A percentile compares a stretch with the other conserved stretches of the same genome.
phyloP scores from a whole-genome alignment of 1,139 yeast species.

The Diutina pseudorugosa region DNA sequence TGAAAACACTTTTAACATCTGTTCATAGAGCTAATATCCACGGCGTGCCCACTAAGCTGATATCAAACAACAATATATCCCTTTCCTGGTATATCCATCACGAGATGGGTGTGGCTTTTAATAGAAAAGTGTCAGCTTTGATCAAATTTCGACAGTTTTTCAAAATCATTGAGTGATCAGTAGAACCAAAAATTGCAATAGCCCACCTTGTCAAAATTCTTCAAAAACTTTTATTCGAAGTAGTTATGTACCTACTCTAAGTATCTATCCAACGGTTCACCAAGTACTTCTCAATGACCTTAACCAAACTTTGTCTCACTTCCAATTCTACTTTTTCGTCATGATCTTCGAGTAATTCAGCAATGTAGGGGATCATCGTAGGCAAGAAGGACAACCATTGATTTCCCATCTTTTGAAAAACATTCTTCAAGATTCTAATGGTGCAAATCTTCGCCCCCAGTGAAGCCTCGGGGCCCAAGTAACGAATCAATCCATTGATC shows the following conservation, averaged over 20 bases:
- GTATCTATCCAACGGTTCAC: slow-evolving; percentile 89
- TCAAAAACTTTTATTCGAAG: background rate
- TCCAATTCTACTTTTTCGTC: slow-evolving; percentile 88
- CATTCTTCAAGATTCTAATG: slow-evolving; percentile 60
- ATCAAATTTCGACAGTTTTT: too few relatives aligned
- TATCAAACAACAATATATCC: too few relatives aligned
- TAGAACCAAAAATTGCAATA: too few relatives aligned
- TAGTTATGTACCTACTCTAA: slow-evolving; percentile 16
- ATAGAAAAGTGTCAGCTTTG: too few relatives aligned
- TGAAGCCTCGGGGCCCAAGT: slow-evolving; percentile 19
- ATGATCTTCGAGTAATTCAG: slow-evolving; percentile 90
- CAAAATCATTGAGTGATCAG: too few relatives aligned
- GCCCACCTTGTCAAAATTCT: too few relatives aligned
- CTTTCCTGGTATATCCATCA: too few relatives aligned
- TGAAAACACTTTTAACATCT: too few relatives aligned
- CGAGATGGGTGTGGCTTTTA: too few relatives aligned
- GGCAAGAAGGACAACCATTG: slow-evolving; percentile 89
- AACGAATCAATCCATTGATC: slow-evolving; percentile 25
- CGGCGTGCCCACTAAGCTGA: too few relatives aligned
- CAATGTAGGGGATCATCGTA: slow-evolving; percentile 88
- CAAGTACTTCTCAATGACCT: slow-evolving; percentile 87
- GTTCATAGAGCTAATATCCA: too few relatives aligned
- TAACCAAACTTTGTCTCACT: slow-evolving; percentile 84
- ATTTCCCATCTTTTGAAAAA: slow-evolving; percentile 88
- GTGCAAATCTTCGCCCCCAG: slow-evolving; percentile 64